Base-by-base conservation (phyloP, 2,329 filamentous ascomycete species). In the Diaporthe vaccinii region DNA sequence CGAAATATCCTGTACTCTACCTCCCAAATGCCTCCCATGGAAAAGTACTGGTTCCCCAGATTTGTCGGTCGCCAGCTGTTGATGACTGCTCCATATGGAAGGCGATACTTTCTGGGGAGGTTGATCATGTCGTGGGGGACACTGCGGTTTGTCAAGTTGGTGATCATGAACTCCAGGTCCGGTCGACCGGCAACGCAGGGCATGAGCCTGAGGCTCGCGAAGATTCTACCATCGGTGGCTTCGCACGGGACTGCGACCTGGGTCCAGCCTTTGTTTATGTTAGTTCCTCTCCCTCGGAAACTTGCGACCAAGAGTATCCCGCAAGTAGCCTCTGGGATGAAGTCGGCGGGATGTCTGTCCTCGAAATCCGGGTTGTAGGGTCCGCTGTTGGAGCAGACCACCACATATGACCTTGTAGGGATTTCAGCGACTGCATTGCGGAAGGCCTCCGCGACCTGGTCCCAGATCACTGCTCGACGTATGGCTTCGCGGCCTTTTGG, bases 321-420 rank as follows among this genome's bases (percentile, higher is more conserved):
- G 6, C 61, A 65, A 1, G n/a, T 65, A 10, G 61, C 61, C 20
- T n/a, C 41, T 1, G 41, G 61, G 6, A 65, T 25, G 20, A 46
- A 46, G 3, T 65, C 61, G 4, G 61, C 61, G 10, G 61, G 61
- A 4, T 65, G 61, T 22, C 7, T 46, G 61, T 49, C 61, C 41
- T 65, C 61, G 25, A 65, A 34, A 1, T 49, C 41, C 0, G 61
- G 17, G 2, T 46, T 49, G 20, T 65, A 65, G 0, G 61, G 61
- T 6, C 61, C 61, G 9, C 61, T 65, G 25, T 65, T 65, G 2
- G 61, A 65, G 28, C 61, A 65, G 41, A 65, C 61, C 14, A 34
- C 61, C 25, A 65, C 61, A 10, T 65, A 65, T 7, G 61, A 65
- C 17, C n/a, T n/a, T 15, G 41, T 15, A 0, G 61, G 61, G 4